Base-by-base conservation (phyloP, 2,329 filamentous ascomycete species). In the Huntiella savannae region DNA sequence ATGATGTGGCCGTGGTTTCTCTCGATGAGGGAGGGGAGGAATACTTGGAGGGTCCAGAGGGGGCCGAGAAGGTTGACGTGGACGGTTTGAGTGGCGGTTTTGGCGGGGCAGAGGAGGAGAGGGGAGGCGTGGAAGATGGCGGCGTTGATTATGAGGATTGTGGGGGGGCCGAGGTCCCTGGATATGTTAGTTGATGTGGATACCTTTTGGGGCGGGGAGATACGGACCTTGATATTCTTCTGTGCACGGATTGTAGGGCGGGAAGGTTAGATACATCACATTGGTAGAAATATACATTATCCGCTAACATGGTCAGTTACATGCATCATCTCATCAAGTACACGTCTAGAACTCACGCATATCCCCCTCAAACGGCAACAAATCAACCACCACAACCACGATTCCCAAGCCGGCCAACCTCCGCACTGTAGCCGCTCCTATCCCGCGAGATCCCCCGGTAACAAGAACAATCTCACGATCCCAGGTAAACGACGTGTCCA, bases 1-100 rank as follows among this genome's bases (percentile, higher is more conserved):
- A 77, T 69, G 39, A 78, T 55, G 62, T 75, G 73, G 15, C 75
- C 73, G 58, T 77, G 73, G 57, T 76, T 73, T 2, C 54, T 54
- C 10, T 56, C 53, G 33, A 72, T 57, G 62, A 78, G 73, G 34
- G 58, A 53, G 0, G 73, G 73, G 2, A 78, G 58, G 57, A 77
- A 76, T 45, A 71, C 63, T 52, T 70, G 68, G 1, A 66, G 58
- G 7, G 75, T 62, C 60, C 66, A 69, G 59, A 73, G 73, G 57
- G 77, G 72, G 0, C 67, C 60, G 11, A 76, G 57, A 0, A 68
- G 63, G 56, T 78, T 78, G 47, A 77, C 68, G 43, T 68, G 67
- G 57, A 78, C 75, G 48, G 70, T 72, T 13, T 49, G 51, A 15
- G 11, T 28, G 6, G 22, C 63, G 50, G 69, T 64, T 16, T 60